These are phyloP conservation scores for Fusarium liriodendri DNA, from an alignment of 2,329 filamentous ascomycete genomes.

Conservation along the genomic window DNA sequence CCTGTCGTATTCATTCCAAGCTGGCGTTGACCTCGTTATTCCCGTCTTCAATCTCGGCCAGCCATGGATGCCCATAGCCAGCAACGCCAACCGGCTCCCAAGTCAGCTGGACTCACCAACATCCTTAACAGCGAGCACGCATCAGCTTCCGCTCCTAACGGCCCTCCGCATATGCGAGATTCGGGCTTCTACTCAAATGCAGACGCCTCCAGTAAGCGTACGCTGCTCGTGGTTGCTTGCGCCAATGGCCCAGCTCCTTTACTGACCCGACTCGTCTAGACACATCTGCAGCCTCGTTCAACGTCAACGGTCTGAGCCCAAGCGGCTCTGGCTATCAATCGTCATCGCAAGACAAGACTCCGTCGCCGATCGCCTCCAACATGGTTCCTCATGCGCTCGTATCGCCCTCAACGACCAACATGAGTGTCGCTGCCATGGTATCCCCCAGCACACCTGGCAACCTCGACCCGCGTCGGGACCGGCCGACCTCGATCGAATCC, in stretches of 20 bases:
- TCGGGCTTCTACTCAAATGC: constrained; percentile 58
- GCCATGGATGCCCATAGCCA: constrained; percentile 45
- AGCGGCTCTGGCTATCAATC: constrained; percentile 61
- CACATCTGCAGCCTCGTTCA: constrained; percentile 55
- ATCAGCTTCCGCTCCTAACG: constrained; percentile 39
- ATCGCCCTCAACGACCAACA: constrained; percentile 68
- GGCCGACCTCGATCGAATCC: constrained; percentile 52
- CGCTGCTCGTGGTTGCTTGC: constrained; percentile 30
- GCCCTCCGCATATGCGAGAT: constrained; percentile 51
- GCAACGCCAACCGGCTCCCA: constrained; percentile 44
- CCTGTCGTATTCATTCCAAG: background rate
- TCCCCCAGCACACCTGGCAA: constrained; percentile 66
- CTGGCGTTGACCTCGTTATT: constrained; percentile 14
- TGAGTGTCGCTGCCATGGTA: constrained; percentile 75
- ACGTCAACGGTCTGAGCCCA: constrained; percentile 53
- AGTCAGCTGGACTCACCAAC: constrained; percentile 52
- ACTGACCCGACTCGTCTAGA: constrained; percentile 44
- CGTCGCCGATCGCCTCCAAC: constrained; percentile 67
- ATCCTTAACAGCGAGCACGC: constrained; percentile 53
- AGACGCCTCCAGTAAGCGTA: constrained; percentile 58
- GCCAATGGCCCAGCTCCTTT: constrained; percentile 18
- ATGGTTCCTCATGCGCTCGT: constrained; percentile 63
- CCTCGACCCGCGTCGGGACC: constrained; percentile 56
- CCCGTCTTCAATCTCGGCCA: constrained; percentile 15
- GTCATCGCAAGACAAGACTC: constrained; percentile 69